A percentile compares a stretch with the other conserved stretches of the same genome.
These are phyloP conservation scores for Nicotiana knightiana DNA, from an alignment of 257 asterid species.

Conservation along the genomic window DNA sequence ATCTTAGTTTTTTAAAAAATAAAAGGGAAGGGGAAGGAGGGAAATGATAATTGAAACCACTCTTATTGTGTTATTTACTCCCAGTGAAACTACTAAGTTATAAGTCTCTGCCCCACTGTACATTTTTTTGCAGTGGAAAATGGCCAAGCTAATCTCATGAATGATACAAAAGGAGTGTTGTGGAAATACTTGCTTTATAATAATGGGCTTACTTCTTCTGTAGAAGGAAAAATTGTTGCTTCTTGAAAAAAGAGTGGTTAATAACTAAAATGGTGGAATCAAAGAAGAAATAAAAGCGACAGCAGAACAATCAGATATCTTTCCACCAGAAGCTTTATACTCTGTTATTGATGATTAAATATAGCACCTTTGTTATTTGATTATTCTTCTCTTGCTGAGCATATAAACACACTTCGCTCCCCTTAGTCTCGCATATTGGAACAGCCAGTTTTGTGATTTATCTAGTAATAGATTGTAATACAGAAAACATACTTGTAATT, in stretches of 20 bases:
- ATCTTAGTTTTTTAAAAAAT: background rate
- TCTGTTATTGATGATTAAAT: background rate
- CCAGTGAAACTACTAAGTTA: background rate
- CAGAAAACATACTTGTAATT: no score
- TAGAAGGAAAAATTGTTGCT: background rate
- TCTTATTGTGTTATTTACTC: background rate
- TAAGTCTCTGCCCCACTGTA: background rate
- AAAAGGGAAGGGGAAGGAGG: background rate
- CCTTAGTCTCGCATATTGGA: background rate
- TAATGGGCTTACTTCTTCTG: background rate
- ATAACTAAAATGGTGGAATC: background rate
- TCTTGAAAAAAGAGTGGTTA: background rate
- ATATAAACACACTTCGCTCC: background rate
- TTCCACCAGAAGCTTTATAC: background rate
- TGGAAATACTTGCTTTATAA: background rate
- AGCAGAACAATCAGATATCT: background rate
- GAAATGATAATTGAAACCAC: background rate
- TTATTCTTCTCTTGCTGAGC: background rate
- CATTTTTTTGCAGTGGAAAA: background rate
- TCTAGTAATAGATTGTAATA: background rate
- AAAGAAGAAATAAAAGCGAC: background rate
- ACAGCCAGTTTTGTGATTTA: background rate
- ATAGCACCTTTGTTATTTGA: background rate
- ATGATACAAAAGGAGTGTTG: background rate
- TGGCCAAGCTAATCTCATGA: background rate